Base-by-base conservation (phyloP, 2,329 filamentous ascomycete species). In the Aspergillus texensis region DNA sequence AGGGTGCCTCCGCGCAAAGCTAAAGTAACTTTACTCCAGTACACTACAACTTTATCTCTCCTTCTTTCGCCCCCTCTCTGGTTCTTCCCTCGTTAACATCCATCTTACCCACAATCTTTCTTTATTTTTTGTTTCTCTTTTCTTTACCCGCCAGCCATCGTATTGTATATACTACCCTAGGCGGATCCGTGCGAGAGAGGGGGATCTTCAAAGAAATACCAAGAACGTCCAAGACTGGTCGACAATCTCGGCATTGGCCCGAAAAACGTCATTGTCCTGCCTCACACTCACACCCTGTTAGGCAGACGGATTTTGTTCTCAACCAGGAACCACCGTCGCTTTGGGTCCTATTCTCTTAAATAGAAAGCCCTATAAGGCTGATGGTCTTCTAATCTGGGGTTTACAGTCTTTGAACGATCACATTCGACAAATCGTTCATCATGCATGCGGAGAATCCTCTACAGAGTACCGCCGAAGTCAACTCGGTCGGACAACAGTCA, bases 301-400 rank as follows among this genome's bases (percentile, higher is more conserved):
- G 74, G 74, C 74, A 75, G 73, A 75, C 73, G 67, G 67, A 70
- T 75, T 75, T 59, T 62, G 41, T 50, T 59, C 62, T 61, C 30
- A 24, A 19, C 54, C 36, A 56, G 28, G 54, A 43, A 45, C 50
- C 50, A 60, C 41, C 26, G 48, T 61, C 21, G 21, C 43, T 46
- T 36, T 36, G 24, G n/a, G 30, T 52, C 32, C 52, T 32, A 24
- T 61, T 41, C 4, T 10, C 24, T 53, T 55, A 55, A 32, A 60
- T 45, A 34, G 4, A 58, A 58, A 30, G 19, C 54, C 57, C 57
- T 65, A 59, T 61, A 61, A 59, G 26, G 26, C 48, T 53, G 19
- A 65, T 50, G 66, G 63, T 61, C 61, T 64, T 46, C 57, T 60
- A 56, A 55, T 68, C 56, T 30, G 50, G 39, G 21, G 43, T 45